Base-by-base conservation (phyloP, 768 basidiomycete species). In the Galerina marginata region DNA sequence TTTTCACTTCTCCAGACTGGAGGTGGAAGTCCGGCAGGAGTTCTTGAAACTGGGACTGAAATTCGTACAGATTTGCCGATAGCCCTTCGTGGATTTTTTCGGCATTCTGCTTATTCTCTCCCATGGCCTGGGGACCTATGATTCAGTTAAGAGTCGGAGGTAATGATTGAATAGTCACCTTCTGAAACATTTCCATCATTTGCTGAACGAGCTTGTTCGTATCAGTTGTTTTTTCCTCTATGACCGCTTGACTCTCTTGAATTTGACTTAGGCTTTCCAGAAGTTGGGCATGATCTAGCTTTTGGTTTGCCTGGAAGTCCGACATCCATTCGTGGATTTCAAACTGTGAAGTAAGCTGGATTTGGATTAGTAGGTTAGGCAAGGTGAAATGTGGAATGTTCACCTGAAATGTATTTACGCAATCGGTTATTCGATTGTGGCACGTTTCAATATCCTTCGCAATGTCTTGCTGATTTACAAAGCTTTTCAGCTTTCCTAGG, bases 141-240 rank as follows among this genome's bases (percentile, higher is more conserved):
- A 46, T 49, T 14, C 52, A 43, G 42, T 39, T 60, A 38, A 50
- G 6, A 26, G 11, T 54, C 5, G 20, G 15, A 36, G 25, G 6
- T 38, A 10, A 15, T 43, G 16, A 53, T 46, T 14, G 7, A 46
- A 26, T 11, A 54, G 45, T 42, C 36, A 83, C 85, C 60, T 76
- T 73, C 66, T 86, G 84, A 77, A 86, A 79, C 63, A 85, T 63
- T 9, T 55, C 51, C 83, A 86, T 85, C 49, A 86, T 72, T 36
- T 72, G 61, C 39, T 67, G 70, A 36, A 83, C 67, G 61, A 78
- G 74, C 16, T 71, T 70, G n/a, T 67, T 58, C 46, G 75, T 72
- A 39, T 75, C 75, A 51, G 68, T 60, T 36, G 78, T 64, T 36
- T 72, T 67, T 40, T 71, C 72, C 9, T 70, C 69, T 6, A 75